Evolutionary conservation across 768 basidiomycete genomes (phyloP).

Genomic region (Pleurotus ostreatus): DNA sequence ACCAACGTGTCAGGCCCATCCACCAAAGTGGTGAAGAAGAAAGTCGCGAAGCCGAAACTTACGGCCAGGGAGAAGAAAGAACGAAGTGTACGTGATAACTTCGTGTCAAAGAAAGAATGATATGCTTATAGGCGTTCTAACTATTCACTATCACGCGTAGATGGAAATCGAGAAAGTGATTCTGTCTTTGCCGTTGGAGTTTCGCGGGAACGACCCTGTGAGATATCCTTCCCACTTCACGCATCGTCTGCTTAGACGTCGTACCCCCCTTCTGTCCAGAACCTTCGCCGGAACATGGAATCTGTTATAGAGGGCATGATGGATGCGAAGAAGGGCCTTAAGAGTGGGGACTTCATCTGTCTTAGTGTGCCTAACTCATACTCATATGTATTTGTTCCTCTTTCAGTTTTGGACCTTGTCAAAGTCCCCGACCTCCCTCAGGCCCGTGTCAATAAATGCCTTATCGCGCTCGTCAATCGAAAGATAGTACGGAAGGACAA

Average conservation of each 20-base stretch:
- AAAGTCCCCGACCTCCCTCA: conserved; percentile 81
- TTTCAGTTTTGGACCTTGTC: conserved; percentile 73
- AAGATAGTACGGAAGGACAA: conserved; percentile 81
- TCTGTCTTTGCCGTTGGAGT: conserved; percentile 80
- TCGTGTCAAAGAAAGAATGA: background rate
- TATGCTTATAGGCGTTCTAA: no score
- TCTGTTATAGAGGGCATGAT: conserved; percentile 74
- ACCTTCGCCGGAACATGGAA: conserved; percentile 75
- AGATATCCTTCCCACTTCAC: conserved; percentile 19
- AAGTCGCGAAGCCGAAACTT: conserved; percentile 60
- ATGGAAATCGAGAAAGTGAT: conserved; percentile 69
- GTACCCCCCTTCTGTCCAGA: conserved; percentile 33
- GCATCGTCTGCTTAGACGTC: background rate
- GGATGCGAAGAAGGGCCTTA: conserved; percentile 55
- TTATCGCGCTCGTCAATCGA: conserved; percentile 85
- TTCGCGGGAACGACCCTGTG: conserved; percentile 84
- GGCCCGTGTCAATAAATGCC: conserved; percentile 88
- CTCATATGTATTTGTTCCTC: background rate
- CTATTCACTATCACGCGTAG: conserved; percentile 20
- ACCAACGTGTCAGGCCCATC: conserved; percentile 28
- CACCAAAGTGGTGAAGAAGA: conserved; percentile 40
- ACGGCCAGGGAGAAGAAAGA: conserved; percentile 83
- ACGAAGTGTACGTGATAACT: conserved; percentile 47
- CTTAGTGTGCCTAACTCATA: background rate
- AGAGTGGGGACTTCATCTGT: conserved; percentile 35